Conservation (phyloP, 2,329 filamentous ascomycete species). For the Trichoderma asperellum region DNA sequence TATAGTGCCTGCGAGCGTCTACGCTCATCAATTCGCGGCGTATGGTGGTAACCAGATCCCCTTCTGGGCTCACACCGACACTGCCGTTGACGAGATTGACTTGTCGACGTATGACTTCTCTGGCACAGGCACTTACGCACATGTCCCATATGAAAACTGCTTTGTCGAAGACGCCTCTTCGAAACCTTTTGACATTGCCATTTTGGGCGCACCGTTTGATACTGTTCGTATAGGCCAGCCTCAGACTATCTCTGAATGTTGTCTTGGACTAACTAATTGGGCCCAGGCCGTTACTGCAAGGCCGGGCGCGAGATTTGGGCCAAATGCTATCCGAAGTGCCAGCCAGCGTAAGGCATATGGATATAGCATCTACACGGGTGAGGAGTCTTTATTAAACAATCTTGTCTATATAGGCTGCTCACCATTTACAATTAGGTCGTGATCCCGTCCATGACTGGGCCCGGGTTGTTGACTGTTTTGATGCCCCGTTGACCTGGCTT, state of each 20-base stretch:
- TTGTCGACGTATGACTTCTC: constrained; percentile 30
- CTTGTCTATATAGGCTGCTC: not conserved
- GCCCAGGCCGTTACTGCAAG: constrained; percentile 33
- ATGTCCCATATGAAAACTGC: constrained; percentile 36
- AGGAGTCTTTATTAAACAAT: not conserved
- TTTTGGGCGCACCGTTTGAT: constrained; percentile 39
- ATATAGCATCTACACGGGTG: constrained; percentile 34
- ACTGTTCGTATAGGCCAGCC: constrained; percentile 32
- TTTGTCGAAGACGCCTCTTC: constrained; percentile 31
- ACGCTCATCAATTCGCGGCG: constrained; percentile 11
- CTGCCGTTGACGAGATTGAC: constrained; percentile 28
- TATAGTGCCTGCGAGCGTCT: not conserved
- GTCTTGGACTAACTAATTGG: not conserved
- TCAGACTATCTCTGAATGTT: not conserved
- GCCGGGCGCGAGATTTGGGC: constrained; percentile 68
- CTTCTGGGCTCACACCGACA: constrained; percentile 30
- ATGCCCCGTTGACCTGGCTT: constrained; percentile 44
- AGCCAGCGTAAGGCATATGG: constrained; percentile 61
- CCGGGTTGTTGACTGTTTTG: constrained; percentile 78
- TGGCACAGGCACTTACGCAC: constrained; percentile 35
- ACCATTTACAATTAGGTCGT: constrained; percentile 11
- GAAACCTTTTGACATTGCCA: constrained; percentile 37
- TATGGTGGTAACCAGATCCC: constrained; percentile 29
- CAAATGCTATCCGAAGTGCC: constrained; percentile 78
- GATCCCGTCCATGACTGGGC: constrained; percentile 58